A percentile compares a stretch with the other conserved stretches of the same genome.
Conservation (phyloP, 108 stramenopile species). For the Licmophora abbreviata region DNA sequence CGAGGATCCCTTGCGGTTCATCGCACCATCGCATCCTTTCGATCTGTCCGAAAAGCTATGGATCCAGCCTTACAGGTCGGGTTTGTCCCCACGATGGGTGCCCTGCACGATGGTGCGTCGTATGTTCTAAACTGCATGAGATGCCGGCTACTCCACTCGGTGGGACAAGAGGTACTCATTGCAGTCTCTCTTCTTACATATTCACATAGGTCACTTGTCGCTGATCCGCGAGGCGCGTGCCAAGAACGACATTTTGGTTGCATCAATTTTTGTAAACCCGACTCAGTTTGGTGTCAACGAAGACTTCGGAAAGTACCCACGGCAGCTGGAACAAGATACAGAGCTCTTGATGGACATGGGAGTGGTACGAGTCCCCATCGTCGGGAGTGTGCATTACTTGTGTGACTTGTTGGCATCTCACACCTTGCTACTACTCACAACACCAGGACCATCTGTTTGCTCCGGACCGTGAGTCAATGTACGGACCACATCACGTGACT, state of each 20-base stretch:
- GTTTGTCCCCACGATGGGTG: constrained; percentile 99
- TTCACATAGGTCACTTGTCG: constrained; percentile 77
- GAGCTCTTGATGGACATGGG: constrained; percentile 49
- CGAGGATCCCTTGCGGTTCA: too few species aligned
- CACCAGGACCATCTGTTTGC: constrained; percentile 71
- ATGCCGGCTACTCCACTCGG: neutral
- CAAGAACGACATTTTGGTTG: constrained; percentile 81
- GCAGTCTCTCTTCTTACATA: constrained; percentile 9
- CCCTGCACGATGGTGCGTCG: constrained; percentile 95
- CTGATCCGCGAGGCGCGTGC: constrained; percentile 61
- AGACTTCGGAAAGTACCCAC: constrained; percentile 94
- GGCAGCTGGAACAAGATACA: constrained; percentile 80
- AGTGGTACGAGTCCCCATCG: constrained; percentile 35
- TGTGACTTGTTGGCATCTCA: neutral
- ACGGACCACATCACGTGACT: constrained; percentile 60
- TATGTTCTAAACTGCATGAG: constrained; percentile 7
- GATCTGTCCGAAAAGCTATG: constrained; percentile 21
- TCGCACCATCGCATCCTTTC: constrained; percentile 27
- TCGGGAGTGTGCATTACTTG: neutral
- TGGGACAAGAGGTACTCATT: neutral
- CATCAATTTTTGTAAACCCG: constrained; percentile 96
- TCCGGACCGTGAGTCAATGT: constrained; percentile 61
- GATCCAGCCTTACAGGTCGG: constrained; percentile 31
- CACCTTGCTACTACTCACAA: neutral
- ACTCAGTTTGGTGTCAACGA: constrained; percentile 92